Evolutionary conservation across 805 yeast species (phyloP), one percentile per base, ranked within the genome.

Genomic region (Saccharomycopsis synnaedendra): DNA sequence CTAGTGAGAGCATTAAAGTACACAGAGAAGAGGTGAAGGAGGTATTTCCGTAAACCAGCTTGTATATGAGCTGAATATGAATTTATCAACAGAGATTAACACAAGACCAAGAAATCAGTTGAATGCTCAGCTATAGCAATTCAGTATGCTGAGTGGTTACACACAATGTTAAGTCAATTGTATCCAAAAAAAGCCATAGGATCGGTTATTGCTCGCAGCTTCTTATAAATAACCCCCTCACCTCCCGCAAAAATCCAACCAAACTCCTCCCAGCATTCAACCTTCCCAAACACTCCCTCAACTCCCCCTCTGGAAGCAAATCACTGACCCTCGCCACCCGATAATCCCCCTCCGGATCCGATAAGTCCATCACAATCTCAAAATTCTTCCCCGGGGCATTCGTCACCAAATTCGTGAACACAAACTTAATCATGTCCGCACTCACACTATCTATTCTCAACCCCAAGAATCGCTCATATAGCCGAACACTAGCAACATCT

Each of bases 391-490:
- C 46, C 5, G 39, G 40, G 40, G 46, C 45, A 28, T 39, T 50
- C 29, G 46, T 48, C 11, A 35, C 36, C 19, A 52, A 32, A 42
- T 52, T 47, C 39, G 41, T 44, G 32, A 52, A 52, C 5, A 38
- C 32, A 29, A 52, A 50, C 34, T 39, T 46, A 5, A 52, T 47
- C 6, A 52, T 29, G 29, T 52, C 55, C 30, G 46, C 48, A 9
- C 45, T 36, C 11, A 47, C 38, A 32, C 53, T 49, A 10, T 45
- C 49, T 33, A 52, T 50, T 33, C 44, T 52, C 41, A 52, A 42
- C 4, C 55, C 55, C 10, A 52, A 39, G 29, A 52, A 49, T 5
- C 41, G 31, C 40, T 52, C 53, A 32, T 50, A 52, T 5, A 47
- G 38, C 39, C 47, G 49, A 28, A 49, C 48, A 10, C 41, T 10